Conservation (phyloP, 179 eudicot genomes). For the Silene noctiflora region DNA sequence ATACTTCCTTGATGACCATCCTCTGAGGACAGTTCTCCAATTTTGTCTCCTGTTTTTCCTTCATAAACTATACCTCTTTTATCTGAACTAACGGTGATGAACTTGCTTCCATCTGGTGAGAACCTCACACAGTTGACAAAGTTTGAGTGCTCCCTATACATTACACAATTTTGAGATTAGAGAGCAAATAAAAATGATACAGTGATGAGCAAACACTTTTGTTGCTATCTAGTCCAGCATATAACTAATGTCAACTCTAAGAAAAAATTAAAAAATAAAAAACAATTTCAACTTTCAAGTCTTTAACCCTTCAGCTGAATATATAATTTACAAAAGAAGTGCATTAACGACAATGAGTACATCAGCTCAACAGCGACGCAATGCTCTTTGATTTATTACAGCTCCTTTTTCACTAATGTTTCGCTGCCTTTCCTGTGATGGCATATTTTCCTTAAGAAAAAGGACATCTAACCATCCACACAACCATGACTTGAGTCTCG, state of each 20-base stretch:
- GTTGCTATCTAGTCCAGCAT: not conserved
- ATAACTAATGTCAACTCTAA: not conserved
- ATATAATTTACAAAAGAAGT: no score
- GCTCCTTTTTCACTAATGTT: not conserved
- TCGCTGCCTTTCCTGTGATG: not conserved
- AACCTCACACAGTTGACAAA: slow-evolving; percentile 94
- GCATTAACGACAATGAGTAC: not conserved
- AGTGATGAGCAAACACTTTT: not conserved
- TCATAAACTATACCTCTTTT: slow-evolving; percentile 79
- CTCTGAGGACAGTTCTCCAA: slow-evolving; percentile 80
- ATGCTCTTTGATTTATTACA: not conserved
- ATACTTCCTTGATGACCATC: slow-evolving; percentile 92
- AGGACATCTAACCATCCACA: not conserved
- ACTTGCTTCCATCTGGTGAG: slow-evolving; percentile 91
- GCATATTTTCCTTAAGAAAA: not conserved
- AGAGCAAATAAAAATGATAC: not conserved
- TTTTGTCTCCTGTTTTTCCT: slow-evolving; percentile 80
- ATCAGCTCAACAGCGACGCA: not conserved
- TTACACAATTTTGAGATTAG: slow-evolving; percentile 11
- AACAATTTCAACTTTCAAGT: no score
- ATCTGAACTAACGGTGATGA: slow-evolving; percentile 92
- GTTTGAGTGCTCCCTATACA: slow-evolving; percentile 81
- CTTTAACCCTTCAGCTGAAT: not conserved
- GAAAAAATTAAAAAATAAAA: not conserved
- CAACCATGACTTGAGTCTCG: not conserved